Conservation (phyloP, 1,284 basidiomycete genomes). For the Tilletia indica region DNA sequence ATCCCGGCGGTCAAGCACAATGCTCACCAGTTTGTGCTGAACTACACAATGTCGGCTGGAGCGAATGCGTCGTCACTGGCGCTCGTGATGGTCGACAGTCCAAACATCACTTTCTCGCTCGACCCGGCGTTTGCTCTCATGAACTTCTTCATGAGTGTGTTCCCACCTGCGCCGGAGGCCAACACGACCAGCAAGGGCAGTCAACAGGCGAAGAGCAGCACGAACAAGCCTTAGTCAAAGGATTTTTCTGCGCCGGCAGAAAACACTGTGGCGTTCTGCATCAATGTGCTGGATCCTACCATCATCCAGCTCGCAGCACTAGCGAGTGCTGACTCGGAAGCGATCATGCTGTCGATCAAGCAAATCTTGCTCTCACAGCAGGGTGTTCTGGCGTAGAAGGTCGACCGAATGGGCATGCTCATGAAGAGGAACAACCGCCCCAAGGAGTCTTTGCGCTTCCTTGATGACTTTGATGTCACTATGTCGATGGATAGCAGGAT, state of each 20-base stretch:
- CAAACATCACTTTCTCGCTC: constrained; percentile 87
- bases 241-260: constrained; percentile 14
- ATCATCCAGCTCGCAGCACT: constrained; percentile 87
- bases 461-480: constrained; percentile 88
- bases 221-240: neutral
- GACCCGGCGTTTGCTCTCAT: constrained; percentile 87
- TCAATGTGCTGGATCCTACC: constrained; percentile 89
- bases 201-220: neutral
- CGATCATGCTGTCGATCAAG: constrained; percentile 79
- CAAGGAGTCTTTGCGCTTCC: constrained; percentile 80
- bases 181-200: neutral
- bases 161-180: constrained; percentile 41
- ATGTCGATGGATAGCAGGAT: constrained; percentile 80
- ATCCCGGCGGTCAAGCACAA: constrained; percentile 86
- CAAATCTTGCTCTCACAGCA: constrained; percentile 90
- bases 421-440: constrained; percentile 79
- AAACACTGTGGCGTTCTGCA: constrained; percentile 64
- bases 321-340: constrained; percentile 74
- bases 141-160: constrained; percentile 76
- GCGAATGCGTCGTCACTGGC: constrained; percentile 66
- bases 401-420: constrained; percentile 88
- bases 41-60: constrained; percentile 73
- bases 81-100: constrained; percentile 86
- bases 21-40: constrained; percentile 90
- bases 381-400: constrained; percentile 77